Evolutionary conservation across 1,139 yeast species (phyloP), one percentile per base, ranked within the genome.

Genomic region (Yamadazyma blattariae): DNA sequence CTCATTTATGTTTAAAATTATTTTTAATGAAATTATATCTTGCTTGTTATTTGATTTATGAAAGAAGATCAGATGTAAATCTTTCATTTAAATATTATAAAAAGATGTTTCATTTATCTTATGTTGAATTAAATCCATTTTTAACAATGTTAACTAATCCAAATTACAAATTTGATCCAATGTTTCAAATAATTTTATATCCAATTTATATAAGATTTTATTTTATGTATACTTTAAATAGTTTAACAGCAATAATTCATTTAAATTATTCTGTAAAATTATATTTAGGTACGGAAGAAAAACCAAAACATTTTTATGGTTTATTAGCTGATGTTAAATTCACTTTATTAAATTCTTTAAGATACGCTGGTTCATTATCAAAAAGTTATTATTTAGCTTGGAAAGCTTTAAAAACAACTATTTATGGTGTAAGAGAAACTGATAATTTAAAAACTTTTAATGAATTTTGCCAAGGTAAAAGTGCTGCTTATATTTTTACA

Each of bases 1-100:
- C 16, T 17, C 32, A 33, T 18, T 32, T 48, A 10, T 41, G 45
- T 21, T 35, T 47, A 3, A 54, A 56, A 32, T 27, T 48, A 11
- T 42, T 50, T 18, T 37, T 56, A 12, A 38, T 47, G 1, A 52
- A 54, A 29, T 40, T 60, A 15, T 54, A 57, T 32, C 54, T 48
- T 34, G 51, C 51, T 31, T 43, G 59, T 13, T 54, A 51, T 37
- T 42, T 61, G 25, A 51, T 59, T 32, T 59, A 50, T 37, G 63
- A 61, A 36, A 47, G 45, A 29, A 39, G 46, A 27, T 45, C 45
- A 1, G 38, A 47, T 15, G 21, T 29, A 3, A 53, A 51, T 2
- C 38, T 51, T 9, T 57, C 52, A 36, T 57, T 51, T 30, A 52
- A 51, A 29, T 63, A 59, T 40, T 48, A 51, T 27, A 54, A 57